Conservation (phyloP, 2,329 filamentous ascomycete genomes). For the Metarhizium humberi region DNA sequence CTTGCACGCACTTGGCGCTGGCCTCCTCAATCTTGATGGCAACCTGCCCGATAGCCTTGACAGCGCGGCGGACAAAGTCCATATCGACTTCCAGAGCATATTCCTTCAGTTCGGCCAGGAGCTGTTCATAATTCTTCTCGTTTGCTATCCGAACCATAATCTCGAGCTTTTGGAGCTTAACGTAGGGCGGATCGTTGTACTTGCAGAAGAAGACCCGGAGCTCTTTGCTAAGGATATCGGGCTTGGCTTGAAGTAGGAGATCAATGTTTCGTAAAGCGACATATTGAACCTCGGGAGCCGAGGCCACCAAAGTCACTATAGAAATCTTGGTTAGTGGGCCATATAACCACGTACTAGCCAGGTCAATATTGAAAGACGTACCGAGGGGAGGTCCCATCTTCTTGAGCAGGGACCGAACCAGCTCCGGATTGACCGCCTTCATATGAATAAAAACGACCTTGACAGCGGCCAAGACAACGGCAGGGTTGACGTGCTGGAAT, state of each 20-base stretch:
- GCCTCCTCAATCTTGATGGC: conserved; percentile 97
- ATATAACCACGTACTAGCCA: neutral
- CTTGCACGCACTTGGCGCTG: conserved; percentile 91
- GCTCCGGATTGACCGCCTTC: conserved; percentile 68
- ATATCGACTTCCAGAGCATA: conserved; percentile 98
- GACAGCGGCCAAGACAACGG: conserved; percentile 92
- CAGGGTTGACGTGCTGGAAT: conserved; percentile 97
- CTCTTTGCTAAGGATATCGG: conserved; percentile 94
- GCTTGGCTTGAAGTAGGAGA: conserved; percentile 86
- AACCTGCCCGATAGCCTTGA: conserved; percentile 94
- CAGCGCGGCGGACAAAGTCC: conserved; percentile 91
- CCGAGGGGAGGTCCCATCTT: conserved; percentile 97
- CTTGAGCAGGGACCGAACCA: conserved; percentile 80
- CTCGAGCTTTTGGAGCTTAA: conserved; percentile 95
- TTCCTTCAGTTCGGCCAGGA: conserved; percentile 90
- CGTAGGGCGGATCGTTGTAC: conserved; percentile 96
- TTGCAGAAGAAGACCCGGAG: conserved; percentile 99
- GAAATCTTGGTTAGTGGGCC: neutral
- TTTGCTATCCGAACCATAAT: conserved; percentile 99
- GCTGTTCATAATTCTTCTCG: conserved; percentile 89
- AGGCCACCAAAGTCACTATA: conserved; percentile 86
- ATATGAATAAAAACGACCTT: conserved; percentile 98
- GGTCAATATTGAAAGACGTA: conserved; percentile 29
- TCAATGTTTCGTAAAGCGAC: conserved; percentile 95
- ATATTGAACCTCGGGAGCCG: conserved; percentile 94